Evolutionary conservation across 305 asterid genomes (phyloP), one percentile per base, ranked within the genome.

Genomic region (Solanum hybrid): DNA sequence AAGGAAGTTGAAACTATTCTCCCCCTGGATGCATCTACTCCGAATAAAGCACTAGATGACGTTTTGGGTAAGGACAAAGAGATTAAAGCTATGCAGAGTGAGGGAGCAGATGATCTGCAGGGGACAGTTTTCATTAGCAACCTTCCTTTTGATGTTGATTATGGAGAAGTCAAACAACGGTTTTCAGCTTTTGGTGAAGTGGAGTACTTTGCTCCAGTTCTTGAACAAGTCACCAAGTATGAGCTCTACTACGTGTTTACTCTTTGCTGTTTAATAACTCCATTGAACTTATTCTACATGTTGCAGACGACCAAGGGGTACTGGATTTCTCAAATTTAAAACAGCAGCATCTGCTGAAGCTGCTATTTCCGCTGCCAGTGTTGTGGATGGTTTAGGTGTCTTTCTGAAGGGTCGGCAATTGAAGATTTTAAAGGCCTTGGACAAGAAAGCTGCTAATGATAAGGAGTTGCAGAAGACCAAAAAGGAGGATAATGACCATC

Each of bases 311-410:
- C 99, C 99, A 39, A 94, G 95, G 89, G 99, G 99, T 91, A 96
- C 99, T 83, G 99, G 99, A 89, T 97, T 97, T 93, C 98, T 97
- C 92, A 97, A 97, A 95, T 97, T 96, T 89, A 94, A 91, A 86
- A 93, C 96, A 89, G 79, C 89, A 24, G 98, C 94, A 82, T 95
- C 94, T 91, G 95, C 94, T 51, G 91, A 94, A 91, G 98, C 98
- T 90, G 97, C 98, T 76, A 89, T 94, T 94, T 94, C 95, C 87
- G 98, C 97, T 18, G 97, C 98, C 89, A 93, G 91, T 80, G 84
- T 91, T 88, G 94, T 64, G 51, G 90, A 91, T 92, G 97, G 95
- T 89, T 82, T 91, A 86, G 99, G 99, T 78, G 92, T 97, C 91
- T 87, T 94, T 51, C 89, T 96, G 84, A 97, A 96, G 92, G 99